Base-by-base conservation (phyloP, 495 filamentous ascomycete genomes). In the Choiromyces venosus region DNA sequence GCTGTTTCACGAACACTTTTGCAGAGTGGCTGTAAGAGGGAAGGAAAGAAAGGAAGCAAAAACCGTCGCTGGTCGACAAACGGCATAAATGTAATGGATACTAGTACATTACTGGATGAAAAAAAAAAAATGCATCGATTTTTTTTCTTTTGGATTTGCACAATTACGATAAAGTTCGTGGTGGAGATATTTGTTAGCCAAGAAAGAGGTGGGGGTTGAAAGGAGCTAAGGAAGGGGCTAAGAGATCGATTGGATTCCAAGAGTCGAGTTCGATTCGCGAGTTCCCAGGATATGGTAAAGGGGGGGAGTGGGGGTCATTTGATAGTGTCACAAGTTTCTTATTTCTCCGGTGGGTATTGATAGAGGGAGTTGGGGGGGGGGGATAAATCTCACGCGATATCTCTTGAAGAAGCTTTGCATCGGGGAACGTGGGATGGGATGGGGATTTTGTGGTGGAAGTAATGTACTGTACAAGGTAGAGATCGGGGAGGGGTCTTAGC, bases 11-110 rank as follows among this genome's bases (percentile, higher is more conserved):
- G n/a, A n/a, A n/a, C n/a, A n/a, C n/a, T n/a, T n/a, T n/a, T n/a
- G n/a, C n/a, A n/a, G n/a, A n/a, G n/a, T n/a, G n/a, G n/a, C n/a
- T n/a, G n/a, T n/a, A n/a, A n/a, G n/a, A n/a, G n/a, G n/a, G n/a
- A n/a, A n/a, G n/a, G n/a, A 74, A 74, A 67, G 66, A 66, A 4
- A 65, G 70, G 12, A 25, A 4, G n/a, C 4, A 29, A 33, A 33
- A 33, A 61, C 52, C 18, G 52, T 33, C 33, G 52, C 52, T 61
- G 25, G 25, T 61, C 52, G 25, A 61, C 52, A 7, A 14, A 12
- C 10, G 3, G 52, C 14, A 25, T 29, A 33, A 61, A 33, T 61
- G 52, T 61, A 61, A 61, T 61, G 25, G 52, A n/a, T n/a, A n/a
- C n/a, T n/a, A n/a, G 52, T 33, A 9, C 9, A 42, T 14, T 42